A percentile compares a stretch with the other conserved stretches of the same genome.
Conservation (phyloP, 1,284 basidiomycete genomes). For the Rhodotorula glutinis region DNA sequence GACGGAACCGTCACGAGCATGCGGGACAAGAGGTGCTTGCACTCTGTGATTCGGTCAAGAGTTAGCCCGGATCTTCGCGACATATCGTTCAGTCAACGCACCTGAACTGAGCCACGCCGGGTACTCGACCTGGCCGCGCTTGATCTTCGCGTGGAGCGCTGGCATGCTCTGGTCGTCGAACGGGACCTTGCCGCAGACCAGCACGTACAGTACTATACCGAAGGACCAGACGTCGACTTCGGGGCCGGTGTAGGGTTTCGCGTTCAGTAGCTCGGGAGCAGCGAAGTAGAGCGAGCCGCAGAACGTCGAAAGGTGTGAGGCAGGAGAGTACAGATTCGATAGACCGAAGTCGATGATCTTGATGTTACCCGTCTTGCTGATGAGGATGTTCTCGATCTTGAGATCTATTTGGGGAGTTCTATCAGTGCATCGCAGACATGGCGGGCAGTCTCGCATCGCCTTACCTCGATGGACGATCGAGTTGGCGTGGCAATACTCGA, state of each 20-base stretch:
- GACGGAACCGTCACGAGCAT: slow-evolving; percentile 96
- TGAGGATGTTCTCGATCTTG: slow-evolving; percentile 99
- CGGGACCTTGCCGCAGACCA: slow-evolving; percentile 97
- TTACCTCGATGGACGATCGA: slow-evolving; percentile 84
- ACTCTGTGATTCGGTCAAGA: slow-evolving; percentile 59
- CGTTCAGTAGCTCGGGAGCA: slow-evolving; percentile 93
- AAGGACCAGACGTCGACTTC: slow-evolving; percentile 99
- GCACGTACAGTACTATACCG: slow-evolving; percentile 93
- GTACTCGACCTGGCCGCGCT: slow-evolving; percentile 93
- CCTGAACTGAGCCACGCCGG: slow-evolving; percentile 93
- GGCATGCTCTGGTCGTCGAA: slow-evolving; percentile 99
- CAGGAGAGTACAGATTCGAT: slow-evolving; percentile 91
- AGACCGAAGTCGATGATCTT: slow-evolving; percentile 99
- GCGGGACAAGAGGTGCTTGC: slow-evolving; percentile 85
- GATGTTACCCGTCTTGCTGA: slow-evolving; percentile 97
- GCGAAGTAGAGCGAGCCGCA: slow-evolving; percentile 98
- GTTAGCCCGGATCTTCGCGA: background rate
- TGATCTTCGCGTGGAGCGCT: slow-evolving; percentile 97
- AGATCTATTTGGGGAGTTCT: too few relatives aligned
- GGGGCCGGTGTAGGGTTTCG: slow-evolving; percentile 92
- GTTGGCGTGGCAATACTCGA: slow-evolving; percentile 96
- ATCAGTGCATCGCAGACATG: too few relatives aligned
- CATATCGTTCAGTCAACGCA: slow-evolving; percentile 54
- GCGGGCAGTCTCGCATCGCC: background rate
- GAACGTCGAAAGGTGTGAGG: slow-evolving; percentile 81